Evolutionary conservation across 768 basidiomycete genomes (phyloP), one percentile per base, ranked within the genome.

Genomic region (Mycena maculata): DNA sequence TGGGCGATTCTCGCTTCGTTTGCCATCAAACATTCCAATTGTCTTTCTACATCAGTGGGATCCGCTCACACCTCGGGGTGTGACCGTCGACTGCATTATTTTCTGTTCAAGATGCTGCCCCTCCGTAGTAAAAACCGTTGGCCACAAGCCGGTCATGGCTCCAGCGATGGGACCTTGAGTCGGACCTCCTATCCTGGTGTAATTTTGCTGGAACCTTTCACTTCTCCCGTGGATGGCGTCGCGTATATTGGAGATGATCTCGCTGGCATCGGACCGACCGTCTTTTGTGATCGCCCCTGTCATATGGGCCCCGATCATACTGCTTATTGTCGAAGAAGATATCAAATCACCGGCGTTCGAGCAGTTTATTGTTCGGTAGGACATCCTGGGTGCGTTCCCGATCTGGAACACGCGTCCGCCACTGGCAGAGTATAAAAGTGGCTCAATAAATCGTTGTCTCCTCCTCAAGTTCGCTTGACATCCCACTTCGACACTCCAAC

Each of bases 351-450:
- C 50, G 54, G 28, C 9, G 11, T 20, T 38, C 28, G 23, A 50
- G 28, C 48, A 22, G 4, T 36, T n/a, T 64, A 64, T 64, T 64
- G 63, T 64, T 58, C 56, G 49, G n/a, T 39, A 39, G 30, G 20
- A 12, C 36, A 22, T 4, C 6, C 27, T 44, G 31, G 1, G 47
- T 20, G 25, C 8, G 9, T 8, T 15, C 48, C 60, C 7, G 38
- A 61, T 53, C 30, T 33, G 7, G 48, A n/a, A n/a, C n/a, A 28
- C 2, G 3, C 33, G 1, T n/a, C 3, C 10, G 30, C 28, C 15
- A 11, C 16, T 30, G 27, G 13, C 25, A 31, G 39, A n/a, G 28
- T 50, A 64, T 64, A 58, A 64, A 64, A n/a, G n/a, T n/a, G 36
- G 20, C 57, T 18, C 39, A 54, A 33, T 25, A 3, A 9, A 4